Percentiles rank a stretch among this genome's conserved stretches.
Conservation (phyloP, 176 grass and related monocot species). For the Echinochloa phyllopogon region DNA sequence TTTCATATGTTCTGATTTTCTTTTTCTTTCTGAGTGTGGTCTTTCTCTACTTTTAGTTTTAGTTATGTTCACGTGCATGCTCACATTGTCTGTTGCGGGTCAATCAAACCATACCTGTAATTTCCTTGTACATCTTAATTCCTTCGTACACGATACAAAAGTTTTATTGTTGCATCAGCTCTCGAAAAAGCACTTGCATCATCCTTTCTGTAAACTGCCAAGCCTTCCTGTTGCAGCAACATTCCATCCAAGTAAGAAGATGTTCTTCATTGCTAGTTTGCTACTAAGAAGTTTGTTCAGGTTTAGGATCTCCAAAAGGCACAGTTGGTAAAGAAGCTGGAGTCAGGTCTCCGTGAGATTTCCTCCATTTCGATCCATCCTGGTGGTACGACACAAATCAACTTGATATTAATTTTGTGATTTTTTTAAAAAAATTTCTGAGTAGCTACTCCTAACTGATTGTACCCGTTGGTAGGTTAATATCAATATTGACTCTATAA, state of each 20-base stretch:
- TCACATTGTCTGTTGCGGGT: background rate
- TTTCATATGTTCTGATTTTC: background rate
- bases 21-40: background rate
- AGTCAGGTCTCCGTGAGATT: constrained; percentile 84
- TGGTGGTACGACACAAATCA: constrained; percentile 60
- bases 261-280: too few species aligned
- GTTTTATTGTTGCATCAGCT: constrained; percentile 91
- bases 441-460: background rate
- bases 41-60: background rate
- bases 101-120: background rate
- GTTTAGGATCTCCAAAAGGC: constrained; percentile 91
- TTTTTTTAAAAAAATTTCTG: background rate
- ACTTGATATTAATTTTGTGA: constrained; percentile 14
- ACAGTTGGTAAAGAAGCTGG: constrained; percentile 82
- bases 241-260: constrained; percentile 88
- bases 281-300: constrained; percentile 94
- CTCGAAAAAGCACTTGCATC: constrained; percentile 82
- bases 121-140: constrained; percentile 63
- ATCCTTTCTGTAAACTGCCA: constrained; percentile 86
- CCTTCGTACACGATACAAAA: constrained; percentile 76
- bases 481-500: background rate
- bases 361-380: constrained; percentile 93
- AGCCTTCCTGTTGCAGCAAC: constrained; percentile 80
- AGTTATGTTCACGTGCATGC: constrained; percentile 5
- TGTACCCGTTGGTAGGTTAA: background rate